Evolutionary conservation across 192 early-diverging fungal species (phyloP).

Genomic region (Borealophlyctis nickersoniae): DNA sequence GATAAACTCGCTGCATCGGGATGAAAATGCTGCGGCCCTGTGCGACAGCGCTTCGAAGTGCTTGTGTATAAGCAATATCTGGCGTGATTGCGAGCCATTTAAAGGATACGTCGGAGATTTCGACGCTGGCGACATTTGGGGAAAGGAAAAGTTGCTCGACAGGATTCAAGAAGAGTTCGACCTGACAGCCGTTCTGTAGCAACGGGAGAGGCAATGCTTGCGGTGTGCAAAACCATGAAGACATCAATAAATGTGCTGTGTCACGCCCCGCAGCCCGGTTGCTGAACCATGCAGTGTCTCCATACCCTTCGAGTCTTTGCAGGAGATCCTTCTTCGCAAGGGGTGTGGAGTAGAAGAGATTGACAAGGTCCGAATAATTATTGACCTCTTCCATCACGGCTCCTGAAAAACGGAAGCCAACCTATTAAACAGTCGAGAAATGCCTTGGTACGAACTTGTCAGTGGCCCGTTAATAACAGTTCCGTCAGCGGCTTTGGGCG

Average conservation of each 20-base stretch:
- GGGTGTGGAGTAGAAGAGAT: neutral
- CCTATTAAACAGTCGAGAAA: neutral
- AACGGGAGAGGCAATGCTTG: neutral
- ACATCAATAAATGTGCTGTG: neutral
- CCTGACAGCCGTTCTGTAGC: neutral
- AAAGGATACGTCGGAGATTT: neutral
- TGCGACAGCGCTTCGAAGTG: neutral
- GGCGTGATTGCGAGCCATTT: neutral
- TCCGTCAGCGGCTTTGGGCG: neutral
- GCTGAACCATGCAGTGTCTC: neutral
- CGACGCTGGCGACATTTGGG: neutral
- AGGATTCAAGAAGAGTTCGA: neutral
- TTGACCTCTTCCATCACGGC: neutral
- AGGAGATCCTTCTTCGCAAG: neutral
- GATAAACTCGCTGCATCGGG: neutral
- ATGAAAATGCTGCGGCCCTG: neutral
- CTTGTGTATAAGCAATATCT: neutral
- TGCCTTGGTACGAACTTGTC: neutral
- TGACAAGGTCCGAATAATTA: neutral
- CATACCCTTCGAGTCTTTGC: neutral
- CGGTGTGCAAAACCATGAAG: neutral
- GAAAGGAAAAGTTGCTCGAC: neutral
- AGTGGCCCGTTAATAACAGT: neutral
- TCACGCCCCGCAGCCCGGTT: neutral
- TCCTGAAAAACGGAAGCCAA: neutral